Conservation (phyloP, 768 basidiomycete genomes). For the Solioccasus polychromus region DNA sequence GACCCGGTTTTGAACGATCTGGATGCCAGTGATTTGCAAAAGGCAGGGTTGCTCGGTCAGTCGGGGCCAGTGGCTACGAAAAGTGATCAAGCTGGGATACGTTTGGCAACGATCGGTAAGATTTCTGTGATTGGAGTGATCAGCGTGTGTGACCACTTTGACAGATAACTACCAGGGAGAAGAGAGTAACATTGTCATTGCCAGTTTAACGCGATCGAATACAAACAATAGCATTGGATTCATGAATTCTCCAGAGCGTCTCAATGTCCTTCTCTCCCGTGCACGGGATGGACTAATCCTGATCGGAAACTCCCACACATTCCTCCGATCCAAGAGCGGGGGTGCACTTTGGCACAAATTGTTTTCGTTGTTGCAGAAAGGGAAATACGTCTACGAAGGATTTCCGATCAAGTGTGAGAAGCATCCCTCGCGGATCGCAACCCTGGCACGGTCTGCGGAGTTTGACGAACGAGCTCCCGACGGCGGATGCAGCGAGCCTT, state of each 20-base stretch:
- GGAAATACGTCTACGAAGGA: constrained; percentile 53
- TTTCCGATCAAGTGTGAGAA: constrained; percentile 58
- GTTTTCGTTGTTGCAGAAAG: constrained; percentile 40
- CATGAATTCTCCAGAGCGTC: constrained; percentile 65
- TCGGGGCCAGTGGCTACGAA: constrained; percentile 37
- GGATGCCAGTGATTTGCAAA: constrained; percentile 56
- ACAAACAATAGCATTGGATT: constrained; percentile 58
- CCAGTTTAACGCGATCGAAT: constrained; percentile 63
- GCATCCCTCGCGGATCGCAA: constrained; percentile 42
- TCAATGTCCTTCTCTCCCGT: constrained; percentile 73
- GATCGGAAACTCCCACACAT: constrained; percentile 65
- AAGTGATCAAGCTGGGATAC: constrained; percentile 37
- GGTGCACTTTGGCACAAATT: constrained; percentile 49
- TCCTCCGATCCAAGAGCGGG: constrained; percentile 52
- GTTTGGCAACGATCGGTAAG: constrained; percentile 67
- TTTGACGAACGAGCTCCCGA: constrained; percentile 58
- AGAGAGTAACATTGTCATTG: constrained; percentile 67
- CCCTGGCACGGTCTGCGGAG: constrained; percentile 40
- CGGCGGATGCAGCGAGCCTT: constrained; percentile 60
- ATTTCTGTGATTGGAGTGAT: neutral
- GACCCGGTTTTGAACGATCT: constrained; percentile 67
- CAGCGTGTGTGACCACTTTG: neutral
- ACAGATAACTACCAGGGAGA: constrained; percentile 78
- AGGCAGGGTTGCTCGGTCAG: constrained; percentile 51
- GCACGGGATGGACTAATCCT: constrained; percentile 64